These are phyloP conservation scores for Parathielavia appendiculata DNA, from an alignment of 495 filamentous ascomycete species.

Conservation along the genomic window DNA sequence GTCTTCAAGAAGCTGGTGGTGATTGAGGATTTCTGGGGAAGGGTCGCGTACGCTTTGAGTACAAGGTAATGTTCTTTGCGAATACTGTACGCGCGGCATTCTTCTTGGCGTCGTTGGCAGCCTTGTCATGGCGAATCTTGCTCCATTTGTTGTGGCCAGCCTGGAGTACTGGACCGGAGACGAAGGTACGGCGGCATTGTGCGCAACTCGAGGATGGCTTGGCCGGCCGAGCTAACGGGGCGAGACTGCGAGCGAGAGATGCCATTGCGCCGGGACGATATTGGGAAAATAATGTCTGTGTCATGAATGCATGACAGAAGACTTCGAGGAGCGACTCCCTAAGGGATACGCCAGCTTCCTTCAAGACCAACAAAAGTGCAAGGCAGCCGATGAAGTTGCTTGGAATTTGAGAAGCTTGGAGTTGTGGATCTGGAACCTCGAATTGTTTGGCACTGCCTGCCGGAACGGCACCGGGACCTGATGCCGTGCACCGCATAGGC, in stretches of 20 bases:
- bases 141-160: conserved; percentile 91
- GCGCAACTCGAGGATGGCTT: conserved; percentile 33
- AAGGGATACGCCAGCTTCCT: neutral
- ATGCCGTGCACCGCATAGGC: conserved; percentile 8
- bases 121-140: conserved; percentile 93
- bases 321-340: neutral
- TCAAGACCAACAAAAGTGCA: neutral
- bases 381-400: too few relatives aligned
- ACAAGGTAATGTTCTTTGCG: conserved; percentile 48
- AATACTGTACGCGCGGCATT: conserved; percentile 42
- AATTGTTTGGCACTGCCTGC: conserved; percentile 17
- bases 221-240: conserved; percentile 12
- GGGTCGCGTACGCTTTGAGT: conserved; percentile 44
- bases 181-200: conserved; percentile 48
- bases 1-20: conserved; percentile 12
- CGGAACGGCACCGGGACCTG: conserved; percentile 10
- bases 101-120: conserved; percentile 62
- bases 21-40: neutral
- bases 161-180: conserved; percentile 41
- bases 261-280: conserved; percentile 16
- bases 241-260: conserved; percentile 16
- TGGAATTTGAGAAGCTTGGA: too few relatives aligned
- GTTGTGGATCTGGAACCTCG: conserved; percentile 5
- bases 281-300: neutral
- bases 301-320: neutral